Evolutionary conservation across 345 rosid species (phyloP).

Genomic region (Geranium brycei): DNA sequence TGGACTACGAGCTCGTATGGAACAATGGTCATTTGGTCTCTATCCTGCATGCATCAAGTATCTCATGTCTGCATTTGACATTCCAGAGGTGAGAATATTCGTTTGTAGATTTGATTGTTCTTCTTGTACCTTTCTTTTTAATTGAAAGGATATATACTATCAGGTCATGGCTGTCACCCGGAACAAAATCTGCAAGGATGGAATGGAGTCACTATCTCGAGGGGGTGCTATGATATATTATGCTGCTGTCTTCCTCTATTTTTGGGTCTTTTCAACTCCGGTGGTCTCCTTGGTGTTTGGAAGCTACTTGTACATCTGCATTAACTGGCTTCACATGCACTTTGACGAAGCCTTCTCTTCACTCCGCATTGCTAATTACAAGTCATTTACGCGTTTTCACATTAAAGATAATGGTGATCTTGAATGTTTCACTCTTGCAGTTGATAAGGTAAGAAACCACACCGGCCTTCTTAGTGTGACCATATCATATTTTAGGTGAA

Average conservation of each 20-base stretch:
- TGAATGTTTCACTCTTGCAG: slow-evolving; percentile 87
- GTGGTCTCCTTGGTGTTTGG: slow-evolving; percentile 89
- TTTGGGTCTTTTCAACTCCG: slow-evolving; percentile 98
- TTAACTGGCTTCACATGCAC: slow-evolving; percentile 95
- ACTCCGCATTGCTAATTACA: slow-evolving; percentile 94
- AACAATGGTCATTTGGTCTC: slow-evolving; percentile 96
- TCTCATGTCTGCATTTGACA: slow-evolving; percentile 96
- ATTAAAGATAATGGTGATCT: slow-evolving; percentile 59
- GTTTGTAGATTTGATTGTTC: not conserved
- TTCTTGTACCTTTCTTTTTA: not conserved
- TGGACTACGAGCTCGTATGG: slow-evolving; percentile 89
- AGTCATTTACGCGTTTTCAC: slow-evolving; percentile 87
- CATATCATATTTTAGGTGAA: not conserved
- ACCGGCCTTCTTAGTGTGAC: not conserved
- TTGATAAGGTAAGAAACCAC: slow-evolving; percentile 60
- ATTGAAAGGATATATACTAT: not conserved
- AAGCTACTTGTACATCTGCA: slow-evolving; percentile 89
- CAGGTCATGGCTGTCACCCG: slow-evolving; percentile 97
- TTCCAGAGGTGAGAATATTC: slow-evolving; percentile 68
- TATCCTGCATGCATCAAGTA: slow-evolving; percentile 98
- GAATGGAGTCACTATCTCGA: slow-evolving; percentile 66
- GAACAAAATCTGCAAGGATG: slow-evolving; percentile 71
- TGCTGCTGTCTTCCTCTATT: slow-evolving; percentile 88
- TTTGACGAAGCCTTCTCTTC: slow-evolving; percentile 99
- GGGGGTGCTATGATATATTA: slow-evolving; percentile 79